Evolutionary conservation across 2,329 filamentous ascomycete species (phyloP).

Genomic region (Xylaria digitata): DNA sequence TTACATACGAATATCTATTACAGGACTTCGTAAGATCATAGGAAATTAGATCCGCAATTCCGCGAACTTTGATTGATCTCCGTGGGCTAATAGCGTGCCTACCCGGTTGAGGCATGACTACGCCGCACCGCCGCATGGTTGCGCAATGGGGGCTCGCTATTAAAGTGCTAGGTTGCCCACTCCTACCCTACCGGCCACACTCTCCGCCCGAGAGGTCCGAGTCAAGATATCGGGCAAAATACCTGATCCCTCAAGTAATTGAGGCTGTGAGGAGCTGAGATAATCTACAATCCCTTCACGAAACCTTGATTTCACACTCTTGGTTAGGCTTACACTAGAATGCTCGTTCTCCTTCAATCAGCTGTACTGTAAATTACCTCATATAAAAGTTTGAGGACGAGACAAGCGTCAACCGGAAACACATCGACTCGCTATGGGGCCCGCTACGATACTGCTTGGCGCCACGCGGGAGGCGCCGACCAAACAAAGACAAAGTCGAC

Average conservation of each 20-base stretch:
- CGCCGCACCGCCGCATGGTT: slow-evolving; percentile 28
- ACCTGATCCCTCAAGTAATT: slow-evolving; percentile 6
- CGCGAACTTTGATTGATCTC: slow-evolving; percentile 11
- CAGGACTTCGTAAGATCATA: slow-evolving; percentile 17
- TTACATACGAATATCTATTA: neutral
- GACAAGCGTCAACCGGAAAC: slow-evolving; percentile 3
- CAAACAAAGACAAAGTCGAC: slow-evolving; percentile 5
- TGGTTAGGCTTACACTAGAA: neutral
- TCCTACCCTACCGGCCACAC: slow-evolving; percentile 15
- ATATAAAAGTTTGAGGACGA: neutral
- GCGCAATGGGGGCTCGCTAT: slow-evolving; percentile 15
- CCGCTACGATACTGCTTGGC: slow-evolving; percentile 14
- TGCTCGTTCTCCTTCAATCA: neutral
- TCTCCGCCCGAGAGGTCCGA: slow-evolving; percentile 21
- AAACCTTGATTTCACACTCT: neutral
- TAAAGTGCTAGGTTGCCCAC: slow-evolving; percentile 13
- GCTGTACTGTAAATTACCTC: neutral
- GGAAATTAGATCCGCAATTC: slow-evolving; percentile 27
- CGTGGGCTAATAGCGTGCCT: slow-evolving; percentile 4
- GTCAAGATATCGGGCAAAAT: slow-evolving; percentile 27
- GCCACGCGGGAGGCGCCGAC: slow-evolving; percentile 32
- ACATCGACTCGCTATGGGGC: slow-evolving; percentile 8
- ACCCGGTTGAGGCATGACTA: slow-evolving; percentile 8
- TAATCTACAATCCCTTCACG: neutral
- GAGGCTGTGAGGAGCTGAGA: slow-evolving; percentile 17